These are phyloP conservation scores for Macrolepiota dolichaula DNA, from an alignment of 768 basidiomycete species.

Conservation along the genomic window DNA sequence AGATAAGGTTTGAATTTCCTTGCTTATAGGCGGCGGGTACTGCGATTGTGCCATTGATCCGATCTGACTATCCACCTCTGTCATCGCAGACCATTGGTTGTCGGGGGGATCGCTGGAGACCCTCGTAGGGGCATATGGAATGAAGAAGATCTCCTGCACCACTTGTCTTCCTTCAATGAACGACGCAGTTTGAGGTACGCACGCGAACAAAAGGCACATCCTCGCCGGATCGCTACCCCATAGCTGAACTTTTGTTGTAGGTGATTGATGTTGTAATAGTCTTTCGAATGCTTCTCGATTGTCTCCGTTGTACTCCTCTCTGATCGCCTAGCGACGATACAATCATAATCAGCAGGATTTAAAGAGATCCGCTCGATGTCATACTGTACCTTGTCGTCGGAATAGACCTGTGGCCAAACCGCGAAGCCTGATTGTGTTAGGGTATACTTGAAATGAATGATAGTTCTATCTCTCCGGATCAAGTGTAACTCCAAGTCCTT, in stretches of 20 bases:
- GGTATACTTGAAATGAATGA: neutral
- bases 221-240: neutral
- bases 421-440: neutral
- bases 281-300: neutral
- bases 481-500: neutral
- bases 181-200: neutral
- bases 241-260: neutral
- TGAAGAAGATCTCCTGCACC: slow-evolving; percentile 3
- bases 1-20: no score
- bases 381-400: neutral
- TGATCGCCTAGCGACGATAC: neutral
- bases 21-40: no score
- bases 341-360: neutral
- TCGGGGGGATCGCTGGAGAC: no score
- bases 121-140: neutral
- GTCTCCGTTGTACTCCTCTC: neutral
- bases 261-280: neutral
- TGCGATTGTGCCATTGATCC: no score
- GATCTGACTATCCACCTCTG: no score
- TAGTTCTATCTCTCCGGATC: slow-evolving; percentile 2
- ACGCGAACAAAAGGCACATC: neutral
- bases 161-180: neutral
- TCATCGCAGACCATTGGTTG: no score
- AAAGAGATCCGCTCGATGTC: neutral
- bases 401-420: slow-evolving; percentile 4